A percentile compares a stretch with the other conserved stretches of the same genome.
Evolutionary conservation across 345 rosid genomes (phyloP).

Genomic region (Erodium maritimum): DNA sequence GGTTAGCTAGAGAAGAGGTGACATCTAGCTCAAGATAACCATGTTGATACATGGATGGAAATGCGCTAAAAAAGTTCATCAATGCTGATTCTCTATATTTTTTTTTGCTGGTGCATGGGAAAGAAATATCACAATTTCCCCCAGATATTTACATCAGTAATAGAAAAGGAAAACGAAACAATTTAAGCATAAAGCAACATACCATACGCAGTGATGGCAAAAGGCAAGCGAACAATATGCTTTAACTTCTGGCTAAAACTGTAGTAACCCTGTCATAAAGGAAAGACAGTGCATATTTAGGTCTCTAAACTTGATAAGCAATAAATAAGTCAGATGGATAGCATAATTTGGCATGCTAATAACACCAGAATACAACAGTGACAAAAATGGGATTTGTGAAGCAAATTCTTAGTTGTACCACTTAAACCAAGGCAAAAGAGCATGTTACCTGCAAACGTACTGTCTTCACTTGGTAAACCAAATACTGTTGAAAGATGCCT

Average conservation of each 20-base stretch:
- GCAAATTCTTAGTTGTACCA: neutral
- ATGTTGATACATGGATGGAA: too few relatives aligned
- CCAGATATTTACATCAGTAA: too few relatives aligned
- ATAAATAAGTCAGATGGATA: neutral
- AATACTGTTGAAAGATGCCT: conserved; percentile 81
- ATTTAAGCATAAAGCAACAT: neutral
- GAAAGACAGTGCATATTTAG: too few relatives aligned
- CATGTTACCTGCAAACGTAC: conserved; percentile 68
- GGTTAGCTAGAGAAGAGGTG: too few relatives aligned
- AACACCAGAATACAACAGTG: too few relatives aligned
- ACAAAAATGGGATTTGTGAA: neutral
- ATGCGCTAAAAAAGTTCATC: too few relatives aligned
- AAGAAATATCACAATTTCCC: too few relatives aligned
- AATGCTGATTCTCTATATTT: too few relatives aligned
- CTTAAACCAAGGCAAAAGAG: neutral
- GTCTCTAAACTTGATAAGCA: neutral
- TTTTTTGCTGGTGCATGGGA: too few relatives aligned
- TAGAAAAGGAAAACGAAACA: too few relatives aligned
- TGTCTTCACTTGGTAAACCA: conserved; percentile 86
- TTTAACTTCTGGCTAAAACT: conserved; percentile 96
- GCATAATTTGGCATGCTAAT: neutral
- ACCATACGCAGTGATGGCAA: conserved; percentile 87
- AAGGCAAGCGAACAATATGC: conserved; percentile 84
- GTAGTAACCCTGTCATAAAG: conserved; percentile 62
- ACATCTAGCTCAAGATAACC: too few relatives aligned